Base-by-base conservation (phyloP, 1,284 basidiomycete genomes). In the Cutaneotrichosporon dermatis region DNA sequence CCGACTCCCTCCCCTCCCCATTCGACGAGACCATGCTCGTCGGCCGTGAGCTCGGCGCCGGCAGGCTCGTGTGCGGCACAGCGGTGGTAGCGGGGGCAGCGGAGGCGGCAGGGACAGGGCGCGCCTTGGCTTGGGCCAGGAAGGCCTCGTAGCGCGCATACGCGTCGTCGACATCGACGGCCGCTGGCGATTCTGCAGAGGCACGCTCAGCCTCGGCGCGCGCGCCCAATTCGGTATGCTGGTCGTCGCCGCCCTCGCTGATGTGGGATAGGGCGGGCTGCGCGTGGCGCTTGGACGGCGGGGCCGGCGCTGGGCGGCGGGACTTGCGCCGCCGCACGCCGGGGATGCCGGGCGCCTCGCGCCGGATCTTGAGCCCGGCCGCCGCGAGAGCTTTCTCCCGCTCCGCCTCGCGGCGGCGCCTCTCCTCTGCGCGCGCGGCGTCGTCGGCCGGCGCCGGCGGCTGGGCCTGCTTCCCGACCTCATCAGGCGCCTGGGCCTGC, bases 141-240 rank as follows among this genome's bases (percentile, higher is more conserved):
- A 88, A 91, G 46, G 85, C 82, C 77, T 92, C 89, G 72, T 93
- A 96, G 15, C 90, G 83, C 60, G 92, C 90, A 74, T 89, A 97
- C 0, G 93, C 93, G 75, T 97, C 93, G 68, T 93, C 87, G 57
- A 89, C 80, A 82, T 66, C 61, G 37, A 66, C 46, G 40, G 48
- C 40, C 9, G 48, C 15, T 6, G 36, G 12, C 16, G 25, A 25
- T 25, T 25, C 25, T 25, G 25, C 25, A 25, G 25, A 25, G 25
- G 25, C 25, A 25, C 25, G 25, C 25, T 25, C 25, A 25, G 25
- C 25, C 25, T 25, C 25, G 25, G 25, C 25, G 25, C 25, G 25
- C 25, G 25, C 25, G 25, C 25, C 25, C 25, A 25, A 25, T 25
- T 25, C 25, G 25, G 25, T 25, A 25, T 25, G 25, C 25, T 25